A percentile compares a stretch with the other conserved stretches of the same genome.
These are phyloP conservation scores for Rhynchospora breviuscula DNA, from an alignment of 176 grass and related monocot genomes.

Conservation along the genomic window DNA sequence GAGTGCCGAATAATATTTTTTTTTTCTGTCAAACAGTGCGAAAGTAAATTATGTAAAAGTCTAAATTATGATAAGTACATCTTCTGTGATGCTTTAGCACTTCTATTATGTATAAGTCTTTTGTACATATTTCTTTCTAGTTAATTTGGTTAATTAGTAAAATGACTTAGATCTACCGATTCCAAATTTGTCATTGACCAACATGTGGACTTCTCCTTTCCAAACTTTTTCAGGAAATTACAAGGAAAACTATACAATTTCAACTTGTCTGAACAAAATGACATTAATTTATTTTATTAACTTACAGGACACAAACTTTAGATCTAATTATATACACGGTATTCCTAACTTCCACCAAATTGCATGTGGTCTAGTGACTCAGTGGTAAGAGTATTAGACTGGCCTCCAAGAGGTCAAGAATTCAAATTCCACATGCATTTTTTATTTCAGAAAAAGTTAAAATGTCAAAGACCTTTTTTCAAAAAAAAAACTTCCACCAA, in stretches of 20 bases:
- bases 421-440: too few relatives aligned
- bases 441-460: too few relatives aligned
- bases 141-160: not conserved
- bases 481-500: constrained; percentile 11
- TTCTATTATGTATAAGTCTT: not conserved
- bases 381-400: too few relatives aligned
- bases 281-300: not conserved
- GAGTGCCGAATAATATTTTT: too few relatives aligned
- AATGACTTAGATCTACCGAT: not conserved
- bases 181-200: not conserved
- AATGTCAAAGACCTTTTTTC: too few relatives aligned
- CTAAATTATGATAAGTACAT: too few relatives aligned
- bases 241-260: not conserved
- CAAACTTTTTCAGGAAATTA: not conserved
- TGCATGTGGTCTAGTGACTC: too few relatives aligned
- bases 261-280: not conserved
- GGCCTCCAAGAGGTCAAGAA: too few relatives aligned
- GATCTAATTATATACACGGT: not conserved
- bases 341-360: not conserved
- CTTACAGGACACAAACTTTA: not conserved
- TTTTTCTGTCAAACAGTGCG: too few relatives aligned
- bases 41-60: too few relatives aligned
- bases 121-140: not conserved
- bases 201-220: not conserved
- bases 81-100: too few relatives aligned